phyloP scores from a whole-genome alignment of 2,329 filamentous ascomycete genomes.

The Colletotrichum siamense region DNA sequence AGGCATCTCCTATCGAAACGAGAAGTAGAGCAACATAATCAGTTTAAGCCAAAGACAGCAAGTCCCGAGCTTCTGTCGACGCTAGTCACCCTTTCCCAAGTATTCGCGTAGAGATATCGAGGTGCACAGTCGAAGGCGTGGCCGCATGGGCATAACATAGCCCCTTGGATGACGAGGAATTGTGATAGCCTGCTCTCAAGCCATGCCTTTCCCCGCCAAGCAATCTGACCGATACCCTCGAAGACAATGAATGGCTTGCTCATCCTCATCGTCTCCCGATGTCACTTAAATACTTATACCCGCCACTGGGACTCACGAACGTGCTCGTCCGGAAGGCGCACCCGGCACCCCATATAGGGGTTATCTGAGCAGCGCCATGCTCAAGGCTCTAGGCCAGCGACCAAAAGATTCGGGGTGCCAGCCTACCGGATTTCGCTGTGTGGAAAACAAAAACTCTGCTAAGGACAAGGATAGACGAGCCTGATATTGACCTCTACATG shows the following conservation, averaged over 20 bases:
- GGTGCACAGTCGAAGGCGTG: background rate
- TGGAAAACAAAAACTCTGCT: background rate
- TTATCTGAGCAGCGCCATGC: background rate
- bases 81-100: background rate
- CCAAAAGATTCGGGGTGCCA: background rate
- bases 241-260: background rate
- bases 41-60: background rate
- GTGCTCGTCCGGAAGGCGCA: background rate
- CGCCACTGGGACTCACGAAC: background rate
- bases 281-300: background rate
- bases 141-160: background rate
- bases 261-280: background rate
- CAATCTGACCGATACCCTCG: too few species aligned
- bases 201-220: too few species aligned
- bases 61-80: rapidly evolving
- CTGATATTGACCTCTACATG: background rate
- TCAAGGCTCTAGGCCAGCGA: background rate
- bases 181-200: background rate
- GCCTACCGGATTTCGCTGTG: too few species aligned
- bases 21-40: background rate
- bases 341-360: background rate
- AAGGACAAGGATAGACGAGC: background rate
- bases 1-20: background rate
- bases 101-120: background rate
- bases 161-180: background rate